Base-by-base conservation (phyloP, 2,329 filamentous ascomycete species). In the Fusarium transvaalense region DNA sequence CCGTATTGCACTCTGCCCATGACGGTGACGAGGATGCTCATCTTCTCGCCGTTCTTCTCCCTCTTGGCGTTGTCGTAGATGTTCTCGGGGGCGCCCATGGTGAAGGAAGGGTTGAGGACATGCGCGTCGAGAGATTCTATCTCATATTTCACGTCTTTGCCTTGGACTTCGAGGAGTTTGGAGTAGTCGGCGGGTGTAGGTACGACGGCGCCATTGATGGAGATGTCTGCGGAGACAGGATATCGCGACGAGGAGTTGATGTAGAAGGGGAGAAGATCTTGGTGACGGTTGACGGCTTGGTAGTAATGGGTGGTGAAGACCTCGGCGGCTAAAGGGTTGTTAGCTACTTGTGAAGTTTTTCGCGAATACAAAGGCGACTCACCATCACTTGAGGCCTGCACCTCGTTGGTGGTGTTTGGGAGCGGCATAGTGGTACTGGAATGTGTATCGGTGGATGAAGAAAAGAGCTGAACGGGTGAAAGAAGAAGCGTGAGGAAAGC, bases 41-140 rank as follows among this genome's bases (percentile, higher is more conserved):
- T 89, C 64, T 86, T 86, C 55, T 85, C 84, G 46, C 86, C 86
- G 69, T 78, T 81, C 75, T 82, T 81, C 56, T 85, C 81, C 46
- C 80, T 78, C 73, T 83, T 81, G 45, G 81, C 78, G 41, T 79
- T 79, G 4, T 77, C 73, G 37, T 79, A 75, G 27, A 82, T 75
- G 64, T 72, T 78, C 8, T 84, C 84, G 5, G 85, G 83, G n/a
- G 86, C 87, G 29, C 86, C 86, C 69, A 86, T 81, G 51, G 81
- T 79, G 76, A 89, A 92, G 60, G 86, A 85, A 13, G 87, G 85
- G 80, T 95, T 96, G 74, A 95, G 82, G 46, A 94, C 88, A 69
- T 97, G 92, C 60, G 89, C 89, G 79, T 97, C 92, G 72, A 91
- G 88, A 15, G 88, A 89, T 75, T 93, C 89, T 56, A 93, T 84